Conservation (phyloP, 139 green algal species). For the Tetradesmus lagerheimii region DNA sequence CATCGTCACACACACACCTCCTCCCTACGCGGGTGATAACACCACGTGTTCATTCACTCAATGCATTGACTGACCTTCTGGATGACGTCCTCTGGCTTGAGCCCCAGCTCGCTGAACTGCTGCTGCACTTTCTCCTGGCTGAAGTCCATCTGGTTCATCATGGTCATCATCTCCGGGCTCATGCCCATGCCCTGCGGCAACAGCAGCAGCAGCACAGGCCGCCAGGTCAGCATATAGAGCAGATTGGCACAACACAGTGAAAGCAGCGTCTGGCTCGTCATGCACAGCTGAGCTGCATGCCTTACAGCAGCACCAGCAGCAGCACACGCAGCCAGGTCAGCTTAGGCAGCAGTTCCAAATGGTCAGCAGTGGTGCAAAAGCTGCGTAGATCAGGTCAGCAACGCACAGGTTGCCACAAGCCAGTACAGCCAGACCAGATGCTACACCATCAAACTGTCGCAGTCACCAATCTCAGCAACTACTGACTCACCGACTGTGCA, state of each 20-base stretch:
- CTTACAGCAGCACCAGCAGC: neutral
- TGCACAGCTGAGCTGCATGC: neutral
- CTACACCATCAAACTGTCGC: too few relatives aligned
- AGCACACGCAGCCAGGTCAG: too few relatives aligned
- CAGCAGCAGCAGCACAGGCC: neutral
- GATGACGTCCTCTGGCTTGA: conserved; percentile 87
- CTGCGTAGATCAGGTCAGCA: too few relatives aligned
- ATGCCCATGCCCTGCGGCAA: conserved; percentile 53
- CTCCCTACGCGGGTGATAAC: too few relatives aligned
- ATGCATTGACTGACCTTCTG: conserved; percentile 54
- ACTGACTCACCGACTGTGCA: conserved; percentile 38
- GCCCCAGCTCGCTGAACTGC: conserved; percentile 83
- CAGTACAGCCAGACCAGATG: too few relatives aligned
- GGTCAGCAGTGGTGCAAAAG: too few relatives aligned
- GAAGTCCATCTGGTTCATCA: conserved; percentile 78
- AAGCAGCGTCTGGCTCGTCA: neutral
- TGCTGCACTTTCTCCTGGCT: conserved; percentile 75
- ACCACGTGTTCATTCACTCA: too few relatives aligned
- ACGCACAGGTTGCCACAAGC: too few relatives aligned
- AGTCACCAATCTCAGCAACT: too few relatives aligned
- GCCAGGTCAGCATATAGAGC: neutral
- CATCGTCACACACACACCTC: too few relatives aligned
- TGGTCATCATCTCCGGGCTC: conserved; percentile 73
- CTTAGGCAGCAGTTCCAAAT: too few relatives aligned
- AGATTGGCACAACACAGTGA: neutral